Evolutionary conservation across 2,329 filamentous ascomycete species (phyloP).

Genomic region (Alternaria ethzedia): DNA sequence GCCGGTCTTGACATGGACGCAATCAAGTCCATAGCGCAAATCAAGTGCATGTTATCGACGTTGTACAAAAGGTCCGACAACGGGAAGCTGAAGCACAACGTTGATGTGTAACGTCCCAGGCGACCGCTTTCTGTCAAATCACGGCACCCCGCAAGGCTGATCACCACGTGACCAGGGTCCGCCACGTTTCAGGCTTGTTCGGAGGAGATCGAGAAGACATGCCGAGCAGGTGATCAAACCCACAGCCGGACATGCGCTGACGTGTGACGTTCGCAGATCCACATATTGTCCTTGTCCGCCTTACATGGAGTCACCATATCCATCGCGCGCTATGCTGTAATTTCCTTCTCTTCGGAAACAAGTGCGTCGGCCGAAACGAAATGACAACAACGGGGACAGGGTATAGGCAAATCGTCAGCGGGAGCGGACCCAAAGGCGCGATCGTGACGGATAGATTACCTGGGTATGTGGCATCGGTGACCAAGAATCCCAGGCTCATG

Average conservation of each 20-base stretch:
- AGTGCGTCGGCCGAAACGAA: constrained; percentile 8
- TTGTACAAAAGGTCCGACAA: not conserved
- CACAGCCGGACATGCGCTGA: constrained; percentile 24
- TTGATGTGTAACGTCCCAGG: constrained; percentile 21
- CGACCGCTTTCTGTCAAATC: constrained; percentile 21
- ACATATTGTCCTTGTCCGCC: constrained; percentile 9
- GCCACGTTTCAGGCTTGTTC: constrained; percentile 24
- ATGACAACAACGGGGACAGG: constrained; percentile 20
- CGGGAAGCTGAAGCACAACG: constrained; percentile 23
- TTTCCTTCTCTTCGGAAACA: constrained; percentile 8
- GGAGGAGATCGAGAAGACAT: constrained; percentile 12
- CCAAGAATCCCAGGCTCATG: constrained; percentile 18
- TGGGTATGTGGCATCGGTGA: constrained; percentile 18
- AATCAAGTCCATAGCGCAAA: not conserved
- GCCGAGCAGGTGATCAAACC: constrained; percentile 8
- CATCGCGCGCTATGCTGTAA: constrained; percentile 6
- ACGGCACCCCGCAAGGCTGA: constrained; percentile 14
- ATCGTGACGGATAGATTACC: constrained; percentile 30
- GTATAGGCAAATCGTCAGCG: constrained; percentile 15
- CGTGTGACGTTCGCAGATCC: constrained; percentile 24
- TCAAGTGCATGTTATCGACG: not conserved
- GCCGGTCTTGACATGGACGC: not conserved
- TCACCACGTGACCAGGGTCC: constrained; percentile 25
- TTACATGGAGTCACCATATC: constrained; percentile 13
- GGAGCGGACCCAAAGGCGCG: constrained; percentile 11